A percentile compares a stretch with the other conserved stretches of the same genome.
Conservation (phyloP, 129 eudicot species). For the Heracleum sosnowskyi region DNA sequence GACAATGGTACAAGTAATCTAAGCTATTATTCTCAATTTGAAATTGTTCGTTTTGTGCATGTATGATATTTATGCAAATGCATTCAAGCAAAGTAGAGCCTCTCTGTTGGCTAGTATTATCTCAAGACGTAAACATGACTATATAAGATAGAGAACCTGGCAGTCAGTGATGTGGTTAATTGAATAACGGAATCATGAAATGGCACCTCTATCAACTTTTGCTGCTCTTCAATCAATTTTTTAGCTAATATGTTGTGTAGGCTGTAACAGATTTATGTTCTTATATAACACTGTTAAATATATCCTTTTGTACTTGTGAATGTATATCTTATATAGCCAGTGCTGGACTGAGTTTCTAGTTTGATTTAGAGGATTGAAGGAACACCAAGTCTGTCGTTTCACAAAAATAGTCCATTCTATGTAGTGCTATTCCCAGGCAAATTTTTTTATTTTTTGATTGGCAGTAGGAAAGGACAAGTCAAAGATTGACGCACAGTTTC, state of each 20-base stretch:
- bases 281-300: too few species aligned
- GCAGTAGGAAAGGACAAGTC: too few species aligned
- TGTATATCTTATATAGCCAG: too few species aligned
- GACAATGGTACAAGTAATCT: not conserved
- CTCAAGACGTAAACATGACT: not conserved
- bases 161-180: not conserved
- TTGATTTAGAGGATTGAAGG: too few species aligned
- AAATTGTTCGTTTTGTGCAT: not conserved
- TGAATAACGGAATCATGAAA: not conserved
- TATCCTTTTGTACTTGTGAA: too few species aligned
- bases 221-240: slow-evolving; percentile 52
- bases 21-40: not conserved
- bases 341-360: too few species aligned
- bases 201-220: slow-evolving; percentile 79
- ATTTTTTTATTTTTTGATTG: too few species aligned
- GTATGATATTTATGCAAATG: not conserved
- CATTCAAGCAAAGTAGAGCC: not conserved
- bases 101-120: not conserved
- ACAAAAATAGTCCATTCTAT: too few species aligned
- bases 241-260: slow-evolving; percentile 4
- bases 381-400: too few species aligned
- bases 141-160: not conserved
- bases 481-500: too few species aligned
- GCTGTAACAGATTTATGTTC: too few species aligned
- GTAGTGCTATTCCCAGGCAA: too few species aligned